Conservation (phyloP, 148 eudicot species). For the Rhododendron kiyosumense region DNA sequence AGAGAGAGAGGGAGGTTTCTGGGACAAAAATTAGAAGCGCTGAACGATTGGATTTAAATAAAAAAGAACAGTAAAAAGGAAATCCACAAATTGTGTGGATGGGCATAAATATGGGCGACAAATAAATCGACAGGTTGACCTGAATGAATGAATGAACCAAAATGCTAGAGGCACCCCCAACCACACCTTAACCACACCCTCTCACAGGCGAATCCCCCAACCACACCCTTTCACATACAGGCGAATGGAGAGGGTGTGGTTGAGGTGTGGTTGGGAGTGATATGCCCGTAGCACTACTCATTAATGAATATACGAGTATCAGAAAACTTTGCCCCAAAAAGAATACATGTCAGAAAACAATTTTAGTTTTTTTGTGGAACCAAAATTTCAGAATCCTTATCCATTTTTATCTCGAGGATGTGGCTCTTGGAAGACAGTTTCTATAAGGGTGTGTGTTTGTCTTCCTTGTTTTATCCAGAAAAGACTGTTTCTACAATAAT, state of each 20-base stretch:
- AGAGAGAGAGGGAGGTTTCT: background rate
- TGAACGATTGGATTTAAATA: background rate
- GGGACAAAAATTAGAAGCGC: background rate
- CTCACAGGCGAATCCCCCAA: no score
- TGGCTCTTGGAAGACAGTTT: constrained; percentile 1
- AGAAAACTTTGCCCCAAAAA: background rate
- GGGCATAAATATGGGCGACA: background rate
- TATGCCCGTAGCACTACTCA: no score
- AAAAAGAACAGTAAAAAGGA: background rate
- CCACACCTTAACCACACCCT: no score
- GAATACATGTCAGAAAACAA: background rate
- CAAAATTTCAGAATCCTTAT: constrained; percentile 1
- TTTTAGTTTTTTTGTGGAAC: constrained; percentile 11
- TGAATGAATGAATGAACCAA: background rate
- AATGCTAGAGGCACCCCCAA: no score
- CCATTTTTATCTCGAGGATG: background rate
- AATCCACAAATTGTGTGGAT: background rate
- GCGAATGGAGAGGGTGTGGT: no score
- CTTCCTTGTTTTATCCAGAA: background rate
- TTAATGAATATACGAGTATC: no score
- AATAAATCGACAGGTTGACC: background rate
- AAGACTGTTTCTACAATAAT: background rate
- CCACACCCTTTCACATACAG: no score
- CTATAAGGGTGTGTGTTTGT: background rate
- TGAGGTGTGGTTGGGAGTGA: no score